Base-by-base conservation (phyloP, 768 basidiomycete species). In the Lanmaoa rubissima region DNA sequence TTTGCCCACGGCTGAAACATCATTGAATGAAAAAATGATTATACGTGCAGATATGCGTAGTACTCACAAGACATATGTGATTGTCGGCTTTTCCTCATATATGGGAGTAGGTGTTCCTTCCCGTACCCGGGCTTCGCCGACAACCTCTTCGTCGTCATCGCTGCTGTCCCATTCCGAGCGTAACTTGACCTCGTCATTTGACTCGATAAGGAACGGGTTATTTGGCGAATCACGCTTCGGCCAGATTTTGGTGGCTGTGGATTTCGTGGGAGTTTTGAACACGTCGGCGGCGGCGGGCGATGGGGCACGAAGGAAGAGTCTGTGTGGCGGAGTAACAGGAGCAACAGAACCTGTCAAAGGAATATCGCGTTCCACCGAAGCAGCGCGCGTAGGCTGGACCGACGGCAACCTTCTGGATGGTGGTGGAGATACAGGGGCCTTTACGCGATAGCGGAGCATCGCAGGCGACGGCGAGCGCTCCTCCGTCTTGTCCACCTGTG, bases 11-110 rank as follows among this genome's bases (percentile, higher is more conserved):
- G 77, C 88, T 90, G 48, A n/a, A 51, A 54, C 41, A 51, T 42
- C 14, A 36, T 36, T 6, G 24, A 28, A 40, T 64, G 42, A 61
- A 50, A 24, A 19, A 19, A 34, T 28, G 36, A 11, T 52, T 5
- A 21, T 9, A 21, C 11, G 16, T 38, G 32, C 24, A 47, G 21
- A 13, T 48, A 47, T 44, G 32, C 21, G 12, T 39, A 38, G 38
- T 4, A 82, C 87, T 64, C 69, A 90, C 88, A 90, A 90, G 46
- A 90, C 88, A 64, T 86, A 87, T 28, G 82, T 83, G 50, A 90
- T 73, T 3, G 79, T 87, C 0, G 85, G 84, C 62, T 79, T 80
- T 67, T 89, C 88, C 35, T 78, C 74, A 38, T 65, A 65, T 7
- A 67, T 40, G 4, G 72, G 62, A n/a, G 64, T 72, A 14, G 81